Conservation (phyloP, 108 stramenopile genomes). For the Conticribra guillardii region DNA sequence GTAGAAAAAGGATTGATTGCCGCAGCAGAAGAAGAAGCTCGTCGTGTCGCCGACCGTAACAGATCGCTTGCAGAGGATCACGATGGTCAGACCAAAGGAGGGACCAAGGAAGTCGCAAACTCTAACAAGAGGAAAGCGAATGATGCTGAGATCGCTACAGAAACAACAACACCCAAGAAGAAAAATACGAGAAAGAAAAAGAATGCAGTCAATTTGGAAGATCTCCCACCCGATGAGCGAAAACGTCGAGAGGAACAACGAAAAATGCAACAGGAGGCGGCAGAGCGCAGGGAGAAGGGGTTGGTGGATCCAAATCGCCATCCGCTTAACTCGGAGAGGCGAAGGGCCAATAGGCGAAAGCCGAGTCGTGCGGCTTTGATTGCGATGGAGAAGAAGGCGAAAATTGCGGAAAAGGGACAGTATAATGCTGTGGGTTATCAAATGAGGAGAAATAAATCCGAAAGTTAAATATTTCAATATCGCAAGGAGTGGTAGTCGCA, state of each 20-base stretch:
- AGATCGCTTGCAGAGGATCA: constrained; percentile 17
- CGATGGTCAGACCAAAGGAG: constrained; percentile 15
- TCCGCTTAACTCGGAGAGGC: constrained; percentile 85
- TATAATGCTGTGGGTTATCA: constrained; percentile 52
- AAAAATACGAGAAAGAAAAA: constrained; percentile 45
- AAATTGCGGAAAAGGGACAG: constrained; percentile 23
- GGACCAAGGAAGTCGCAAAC: constrained; percentile 42
- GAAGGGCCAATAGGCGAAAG: constrained; percentile 86
- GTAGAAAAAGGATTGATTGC: constrained; percentile 26
- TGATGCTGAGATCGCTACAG: constrained; percentile 5
- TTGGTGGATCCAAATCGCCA: constrained; percentile 49
- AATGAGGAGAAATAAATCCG: constrained; percentile 49
- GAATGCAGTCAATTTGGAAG: constrained; percentile 35
- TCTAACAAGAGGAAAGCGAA: constrained; percentile 23
- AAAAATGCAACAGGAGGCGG: constrained; percentile 71
- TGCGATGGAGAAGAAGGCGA: constrained; percentile 29
- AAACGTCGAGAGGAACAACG: constrained; percentile 76
- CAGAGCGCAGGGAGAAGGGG: constrained; percentile 59
- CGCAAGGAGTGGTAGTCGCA: too few species aligned
- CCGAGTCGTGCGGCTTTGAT: constrained; percentile 44
- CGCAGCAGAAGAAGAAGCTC: constrained; percentile 41
- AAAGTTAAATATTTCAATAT: too few species aligned
- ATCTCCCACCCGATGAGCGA: constrained; percentile 76
- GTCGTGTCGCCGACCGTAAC: constrained; percentile 36
- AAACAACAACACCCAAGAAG: constrained; percentile 39